Percentiles rank a stretch among this genome's conserved stretches.
phyloP scores from a whole-genome alignment of 2,329 filamentous ascomycete species.

The Pyricularia sp. region DNA sequence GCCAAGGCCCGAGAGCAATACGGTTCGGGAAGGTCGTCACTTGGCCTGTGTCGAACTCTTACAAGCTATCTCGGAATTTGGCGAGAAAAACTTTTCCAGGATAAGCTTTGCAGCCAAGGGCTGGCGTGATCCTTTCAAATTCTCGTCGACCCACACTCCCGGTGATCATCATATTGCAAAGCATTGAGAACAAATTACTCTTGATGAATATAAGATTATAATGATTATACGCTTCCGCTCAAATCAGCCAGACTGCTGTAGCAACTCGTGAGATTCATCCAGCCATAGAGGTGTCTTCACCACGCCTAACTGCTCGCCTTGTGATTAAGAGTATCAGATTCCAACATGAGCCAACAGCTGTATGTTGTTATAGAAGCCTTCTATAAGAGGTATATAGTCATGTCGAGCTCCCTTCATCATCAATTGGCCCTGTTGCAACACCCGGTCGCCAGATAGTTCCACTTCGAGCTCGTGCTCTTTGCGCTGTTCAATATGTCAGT shows the following conservation, averaged over 20 bases:
- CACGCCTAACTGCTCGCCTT: not conserved
- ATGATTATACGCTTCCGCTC: not conserved
- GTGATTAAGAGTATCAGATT: not conserved
- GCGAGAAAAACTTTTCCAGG: not conserved
- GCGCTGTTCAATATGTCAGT: conserved; percentile 24
- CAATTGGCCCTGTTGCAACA: conserved; percentile 52
- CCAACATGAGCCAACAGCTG: conserved; percentile 35
- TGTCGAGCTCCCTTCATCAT: conserved; percentile 38
- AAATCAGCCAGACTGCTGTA: conserved; percentile 8
- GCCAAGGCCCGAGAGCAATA: not conserved
- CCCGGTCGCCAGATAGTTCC: conserved; percentile 50
- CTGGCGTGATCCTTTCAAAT: not conserved
- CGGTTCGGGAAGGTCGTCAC: not conserved
- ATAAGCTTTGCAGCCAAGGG: not conserved
- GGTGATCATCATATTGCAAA: not conserved
- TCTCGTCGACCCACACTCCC: not conserved
- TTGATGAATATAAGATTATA: not conserved
- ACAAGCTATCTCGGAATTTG: not conserved
- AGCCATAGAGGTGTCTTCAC: not conserved
- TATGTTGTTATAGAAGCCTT: conserved; percentile 64
- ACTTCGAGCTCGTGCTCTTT: conserved; percentile 76
- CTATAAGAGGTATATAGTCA: conserved; percentile 54
- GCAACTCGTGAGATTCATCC: not conserved
- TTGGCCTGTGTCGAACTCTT: not conserved
- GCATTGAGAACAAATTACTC: not conserved